A percentile compares a stretch with the other conserved stretches of the same genome.
Evolutionary conservation across 1,284 basidiomycete species (phyloP).

Genomic region (Leccinum griseonigrum): DNA sequence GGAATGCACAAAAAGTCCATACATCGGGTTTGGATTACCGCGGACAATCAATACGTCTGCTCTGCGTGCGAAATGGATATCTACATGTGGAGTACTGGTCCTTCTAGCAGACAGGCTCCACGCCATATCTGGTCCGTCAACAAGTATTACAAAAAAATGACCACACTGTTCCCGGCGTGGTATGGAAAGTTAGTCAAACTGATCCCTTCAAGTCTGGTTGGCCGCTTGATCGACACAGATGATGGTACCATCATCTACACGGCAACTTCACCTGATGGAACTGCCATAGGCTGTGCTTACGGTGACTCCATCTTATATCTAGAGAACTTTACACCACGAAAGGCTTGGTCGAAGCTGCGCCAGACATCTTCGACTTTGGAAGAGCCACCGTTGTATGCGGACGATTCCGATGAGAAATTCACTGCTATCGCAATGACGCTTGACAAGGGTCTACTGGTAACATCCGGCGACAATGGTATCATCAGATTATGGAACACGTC

Average conservation of each 20-base stretch:
- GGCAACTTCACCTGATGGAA: slow-evolving; percentile 12
- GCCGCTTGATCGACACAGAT: slow-evolving; percentile 8
- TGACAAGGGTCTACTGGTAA: slow-evolving; percentile 12
- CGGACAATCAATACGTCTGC: slow-evolving; percentile 17
- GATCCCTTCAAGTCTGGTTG: slow-evolving; percentile 6
- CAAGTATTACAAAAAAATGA: slow-evolving; percentile 10
- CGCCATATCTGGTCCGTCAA: slow-evolving; percentile 19
- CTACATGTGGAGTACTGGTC: slow-evolving; percentile 11
- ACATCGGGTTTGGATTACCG: slow-evolving; percentile 18
- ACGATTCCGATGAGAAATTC: neutral
- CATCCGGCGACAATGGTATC: slow-evolving; percentile 6
- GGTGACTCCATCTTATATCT: slow-evolving; percentile 7
- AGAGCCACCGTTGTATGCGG: slow-evolving; percentile 11
- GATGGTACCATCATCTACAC: slow-evolving; percentile 8
- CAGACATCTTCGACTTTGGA: slow-evolving; percentile 5
- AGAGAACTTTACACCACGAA: slow-evolving; percentile 1
- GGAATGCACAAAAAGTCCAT: slow-evolving; percentile 17
- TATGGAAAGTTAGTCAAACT: slow-evolving; percentile 16
- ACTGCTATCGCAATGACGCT: slow-evolving; percentile 13
- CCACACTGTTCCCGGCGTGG: slow-evolving; percentile 17
- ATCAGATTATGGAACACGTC: slow-evolving; percentile 18
- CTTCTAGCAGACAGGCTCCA: slow-evolving; percentile 8
- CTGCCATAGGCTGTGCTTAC: slow-evolving; percentile 4
- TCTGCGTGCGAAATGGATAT: slow-evolving; percentile 16
- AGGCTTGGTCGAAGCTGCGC: slow-evolving; percentile 10